Conservation (phyloP, 1,284 basidiomycete species). For the Caloboletus firmus region DNA sequence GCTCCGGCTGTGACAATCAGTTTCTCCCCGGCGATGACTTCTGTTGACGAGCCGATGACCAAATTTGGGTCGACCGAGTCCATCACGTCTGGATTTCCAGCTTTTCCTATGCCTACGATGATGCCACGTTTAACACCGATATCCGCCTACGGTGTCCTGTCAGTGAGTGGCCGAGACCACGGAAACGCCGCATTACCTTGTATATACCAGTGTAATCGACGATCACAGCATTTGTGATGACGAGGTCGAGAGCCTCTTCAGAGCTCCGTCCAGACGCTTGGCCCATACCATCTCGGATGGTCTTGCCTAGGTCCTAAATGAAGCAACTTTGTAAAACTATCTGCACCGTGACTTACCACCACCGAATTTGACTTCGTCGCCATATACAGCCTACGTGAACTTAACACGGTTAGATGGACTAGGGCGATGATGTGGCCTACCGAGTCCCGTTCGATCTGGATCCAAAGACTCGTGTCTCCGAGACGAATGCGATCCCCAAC, state of each 20-base stretch:
- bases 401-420: neutral
- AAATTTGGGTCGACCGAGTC: conserved; percentile 74
- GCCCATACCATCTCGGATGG: conserved; percentile 95
- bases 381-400: conserved; percentile 64
- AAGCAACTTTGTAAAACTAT: conserved; percentile 8
- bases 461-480: conserved; percentile 90
- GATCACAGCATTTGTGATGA: conserved; percentile 94
- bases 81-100: conserved; percentile 97
- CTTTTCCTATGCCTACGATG: conserved; percentile 92
- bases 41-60: conserved; percentile 84
- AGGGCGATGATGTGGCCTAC: conserved; percentile 40
- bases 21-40: conserved; percentile 94
- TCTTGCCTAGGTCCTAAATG: conserved; percentile 61
- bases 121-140: conserved; percentile 87
- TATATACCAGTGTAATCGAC: conserved; percentile 95
- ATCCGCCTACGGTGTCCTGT: conserved; percentile 68
- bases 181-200: conserved; percentile 56
- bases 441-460: conserved; percentile 89
- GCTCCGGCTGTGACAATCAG: conserved; percentile 93
- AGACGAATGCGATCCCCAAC: conserved; percentile 86
- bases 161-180: neutral
- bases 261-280: conserved; percentile 80
- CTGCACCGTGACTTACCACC: conserved; percentile 56
- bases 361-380: conserved; percentile 98
- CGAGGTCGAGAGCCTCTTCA: conserved; percentile 77